phyloP scores from a whole-genome alignment of 78 protist genomes.

The Protostelium mycophagum region DNA sequence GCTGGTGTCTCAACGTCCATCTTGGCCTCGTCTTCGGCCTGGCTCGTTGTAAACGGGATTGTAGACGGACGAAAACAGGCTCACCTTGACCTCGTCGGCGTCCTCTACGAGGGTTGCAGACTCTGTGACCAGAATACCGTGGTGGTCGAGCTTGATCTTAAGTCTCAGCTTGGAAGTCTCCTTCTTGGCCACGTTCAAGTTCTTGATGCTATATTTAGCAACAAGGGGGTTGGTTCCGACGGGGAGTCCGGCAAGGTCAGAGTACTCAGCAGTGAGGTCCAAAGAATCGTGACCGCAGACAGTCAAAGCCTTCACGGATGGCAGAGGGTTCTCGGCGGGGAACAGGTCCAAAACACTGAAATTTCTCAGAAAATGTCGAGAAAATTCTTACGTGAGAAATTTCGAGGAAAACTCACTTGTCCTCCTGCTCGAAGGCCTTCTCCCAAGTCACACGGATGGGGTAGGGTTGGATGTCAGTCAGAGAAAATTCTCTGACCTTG shows the following conservation, averaged over 20 bases:
- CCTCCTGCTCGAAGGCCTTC: slow-evolving; percentile 29
- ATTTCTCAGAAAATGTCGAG: no score
- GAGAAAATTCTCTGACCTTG: slow-evolving; percentile 78
- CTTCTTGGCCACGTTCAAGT: neutral
- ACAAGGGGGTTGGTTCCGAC: neutral
- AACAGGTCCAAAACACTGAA: neutral
- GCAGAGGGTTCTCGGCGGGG: neutral
- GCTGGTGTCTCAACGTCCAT: slow-evolving; percentile 24
- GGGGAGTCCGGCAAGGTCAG: neutral
- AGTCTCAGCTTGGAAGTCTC: slow-evolving; percentile 60
- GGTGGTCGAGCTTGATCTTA: slow-evolving; percentile 59
- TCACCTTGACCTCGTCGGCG: slow-evolving; percentile 36
- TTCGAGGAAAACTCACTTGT: neutral
- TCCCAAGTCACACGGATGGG: slow-evolving; percentile 63
- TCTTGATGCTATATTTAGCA: slow-evolving; percentile 13
- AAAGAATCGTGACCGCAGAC: slow-evolving; percentile 15
- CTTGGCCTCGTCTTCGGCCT: slow-evolving; percentile 23
- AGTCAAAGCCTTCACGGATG: neutral
- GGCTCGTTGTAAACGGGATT: no score
- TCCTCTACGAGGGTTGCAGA: slow-evolving; percentile 51
- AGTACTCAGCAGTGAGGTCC: slow-evolving; percentile 31
- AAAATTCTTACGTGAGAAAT: no score
- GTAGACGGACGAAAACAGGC: no score
- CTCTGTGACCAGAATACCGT: slow-evolving; percentile 76
- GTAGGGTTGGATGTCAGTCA: slow-evolving; percentile 65